Percentiles rank a stretch among this genome's conserved stretches.
phyloP scores from a whole-genome alignment of 2,329 filamentous ascomycete species.

The Reticulascus tulasneorum region DNA sequence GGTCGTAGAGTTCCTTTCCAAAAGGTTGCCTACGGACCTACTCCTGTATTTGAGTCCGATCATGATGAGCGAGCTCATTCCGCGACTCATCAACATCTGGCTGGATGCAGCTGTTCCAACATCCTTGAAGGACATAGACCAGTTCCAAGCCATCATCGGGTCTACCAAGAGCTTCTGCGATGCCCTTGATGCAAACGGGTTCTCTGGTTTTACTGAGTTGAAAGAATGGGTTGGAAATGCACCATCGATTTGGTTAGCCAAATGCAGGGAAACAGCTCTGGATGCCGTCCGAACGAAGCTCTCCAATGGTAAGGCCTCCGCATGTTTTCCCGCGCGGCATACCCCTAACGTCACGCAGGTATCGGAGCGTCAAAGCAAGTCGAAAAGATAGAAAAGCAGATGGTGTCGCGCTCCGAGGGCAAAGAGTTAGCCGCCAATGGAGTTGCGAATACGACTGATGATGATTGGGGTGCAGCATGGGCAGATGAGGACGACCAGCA shows the following conservation, averaged over 20 bases:
- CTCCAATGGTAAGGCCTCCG: conserved; percentile 42
- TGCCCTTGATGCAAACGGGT: conserved; percentile 57
- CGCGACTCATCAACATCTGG: conserved; percentile 68
- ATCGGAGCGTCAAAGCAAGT: conserved; percentile 66
- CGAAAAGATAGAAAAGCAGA: conserved; percentile 80
- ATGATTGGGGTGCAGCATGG: conserved; percentile 80
- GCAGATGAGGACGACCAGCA: conserved; percentile 58
- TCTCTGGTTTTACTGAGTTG: conserved; percentile 60
- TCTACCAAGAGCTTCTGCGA: conserved; percentile 61
- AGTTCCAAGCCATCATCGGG: conserved; percentile 68
- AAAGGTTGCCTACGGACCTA: conserved; percentile 50
- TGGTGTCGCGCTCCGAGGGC: conserved; percentile 64
- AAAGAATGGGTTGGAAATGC: conserved; percentile 77
- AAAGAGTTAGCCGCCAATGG: conserved; percentile 58
- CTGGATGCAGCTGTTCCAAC: conserved; percentile 73
- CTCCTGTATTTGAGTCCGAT: conserved; percentile 59
- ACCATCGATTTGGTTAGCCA: conserved; percentile 79
- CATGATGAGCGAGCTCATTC: conserved; percentile 66
- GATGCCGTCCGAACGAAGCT: conserved; percentile 70
- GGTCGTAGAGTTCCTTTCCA: conserved; percentile 48
- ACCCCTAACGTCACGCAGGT: conserved; percentile 16
- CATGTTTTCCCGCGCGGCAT: too few species aligned
- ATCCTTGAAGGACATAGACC: conserved; percentile 64
- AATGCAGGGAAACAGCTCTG: conserved; percentile 75
- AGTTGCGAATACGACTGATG: conserved; percentile 38